phyloP scores from a whole-genome alignment of 1,284 basidiomycete species.

The Thecaphora frezii region DNA sequence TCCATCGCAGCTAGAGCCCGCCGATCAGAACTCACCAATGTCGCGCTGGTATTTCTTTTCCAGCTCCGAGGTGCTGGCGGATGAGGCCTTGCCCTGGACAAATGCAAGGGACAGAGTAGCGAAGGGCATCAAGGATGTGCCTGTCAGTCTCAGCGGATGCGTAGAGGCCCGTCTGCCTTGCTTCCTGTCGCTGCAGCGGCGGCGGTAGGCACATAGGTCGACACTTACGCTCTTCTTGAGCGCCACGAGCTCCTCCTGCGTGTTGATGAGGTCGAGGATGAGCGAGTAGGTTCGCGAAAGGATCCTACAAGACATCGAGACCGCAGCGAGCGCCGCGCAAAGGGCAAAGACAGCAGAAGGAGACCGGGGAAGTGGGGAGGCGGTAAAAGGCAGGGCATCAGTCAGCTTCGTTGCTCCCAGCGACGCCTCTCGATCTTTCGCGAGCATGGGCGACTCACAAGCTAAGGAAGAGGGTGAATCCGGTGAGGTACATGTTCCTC shows the following conservation, averaged over 20 bases:
- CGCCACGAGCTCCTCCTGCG: slow-evolving; percentile 82
- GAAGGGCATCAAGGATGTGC: not conserved
- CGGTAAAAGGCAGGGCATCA: no score
- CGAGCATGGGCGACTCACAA: slow-evolving; percentile 20
- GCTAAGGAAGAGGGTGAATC: slow-evolving; percentile 75
- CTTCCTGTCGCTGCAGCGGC: no score
- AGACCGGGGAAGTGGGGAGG: no score
- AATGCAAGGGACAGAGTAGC: not conserved
- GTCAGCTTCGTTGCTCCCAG: no score
- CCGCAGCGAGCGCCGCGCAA: not conserved
- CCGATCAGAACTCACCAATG: slow-evolving; percentile 31
- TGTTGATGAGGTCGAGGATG: slow-evolving; percentile 83
- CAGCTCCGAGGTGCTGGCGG: slow-evolving; percentile 45
- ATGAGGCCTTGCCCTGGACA: slow-evolving; percentile 10
- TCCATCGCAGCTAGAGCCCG: no score
- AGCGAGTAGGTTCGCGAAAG: slow-evolving; percentile 90
- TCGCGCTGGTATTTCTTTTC: slow-evolving; percentile 39
- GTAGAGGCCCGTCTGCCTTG: not conserved
- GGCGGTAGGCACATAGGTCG: no score
- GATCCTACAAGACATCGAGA: slow-evolving; percentile 61
- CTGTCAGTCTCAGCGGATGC: not conserved
- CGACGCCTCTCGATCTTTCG: no score
- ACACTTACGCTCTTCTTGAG: slow-evolving; percentile 70
- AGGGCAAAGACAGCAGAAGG: no score
- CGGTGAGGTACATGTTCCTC: slow-evolving; percentile 78